Percentiles rank a stretch among this genome's conserved stretches.
Conservation (phyloP, 371 early-diverging fungal species). For the Mortierella sp. region DNA sequence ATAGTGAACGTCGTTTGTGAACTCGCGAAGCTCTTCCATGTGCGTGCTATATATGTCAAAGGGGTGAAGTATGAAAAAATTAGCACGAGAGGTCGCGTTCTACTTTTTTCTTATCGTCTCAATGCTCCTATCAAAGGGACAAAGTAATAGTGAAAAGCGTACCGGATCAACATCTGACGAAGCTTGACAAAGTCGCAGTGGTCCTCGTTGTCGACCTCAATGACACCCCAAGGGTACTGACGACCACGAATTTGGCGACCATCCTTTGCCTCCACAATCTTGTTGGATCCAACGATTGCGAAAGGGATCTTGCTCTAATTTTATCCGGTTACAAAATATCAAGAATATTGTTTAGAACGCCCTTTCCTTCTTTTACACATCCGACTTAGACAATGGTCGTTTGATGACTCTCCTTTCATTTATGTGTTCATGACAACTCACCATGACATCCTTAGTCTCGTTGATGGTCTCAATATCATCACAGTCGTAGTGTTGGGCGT, state of each 20-base stretch:
- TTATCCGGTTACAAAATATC: neutral
- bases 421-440: slow-evolving; percentile 31
- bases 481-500: slow-evolving; percentile 89
- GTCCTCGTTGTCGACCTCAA: slow-evolving; percentile 93
- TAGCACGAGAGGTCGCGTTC: neutral
- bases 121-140: neutral
- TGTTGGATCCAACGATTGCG: slow-evolving; percentile 96
- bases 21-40: slow-evolving; percentile 92
- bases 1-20: slow-evolving; percentile 86
- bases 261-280: slow-evolving; percentile 81
- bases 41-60: slow-evolving; percentile 68
- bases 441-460: slow-evolving; percentile 94
- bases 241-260: slow-evolving; percentile 93
- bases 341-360: neutral
- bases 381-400: too few species aligned
- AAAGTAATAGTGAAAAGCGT: too few species aligned
- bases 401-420: too few species aligned
- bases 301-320: slow-evolving; percentile 90
- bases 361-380: neutral
- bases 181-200: slow-evolving; percentile 96
- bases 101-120: neutral
- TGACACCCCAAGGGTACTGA: slow-evolving; percentile 96
- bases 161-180: slow-evolving; percentile 88
- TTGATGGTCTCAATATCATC: slow-evolving; percentile 94
- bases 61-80: neutral